Conservation (phyloP, 2,329 filamentous ascomycete species). For the Colletotrichum tropicicola region DNA sequence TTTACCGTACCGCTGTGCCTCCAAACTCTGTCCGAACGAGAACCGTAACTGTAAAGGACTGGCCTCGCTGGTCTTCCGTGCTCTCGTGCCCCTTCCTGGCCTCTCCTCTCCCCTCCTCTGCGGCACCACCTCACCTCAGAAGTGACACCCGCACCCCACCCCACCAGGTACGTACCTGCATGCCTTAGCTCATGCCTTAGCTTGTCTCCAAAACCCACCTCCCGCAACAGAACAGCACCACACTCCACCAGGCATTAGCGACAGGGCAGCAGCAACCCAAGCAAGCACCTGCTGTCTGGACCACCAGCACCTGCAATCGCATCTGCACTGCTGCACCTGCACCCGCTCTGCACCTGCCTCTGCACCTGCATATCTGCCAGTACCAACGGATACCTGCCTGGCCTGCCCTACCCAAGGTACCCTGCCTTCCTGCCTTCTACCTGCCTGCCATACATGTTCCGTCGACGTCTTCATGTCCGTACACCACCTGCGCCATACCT, state of each 20-base stretch:
- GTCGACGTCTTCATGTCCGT: too few species aligned
- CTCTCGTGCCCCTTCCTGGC: not conserved
- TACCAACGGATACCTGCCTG: too few species aligned
- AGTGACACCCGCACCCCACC: not conserved
- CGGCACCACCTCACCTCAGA: not conserved
- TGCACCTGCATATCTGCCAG: slow-evolving; percentile 8
- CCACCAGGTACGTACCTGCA: slow-evolving; percentile 21
- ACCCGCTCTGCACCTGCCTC: not conserved
- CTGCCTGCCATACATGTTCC: too few species aligned
- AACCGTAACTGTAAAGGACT: too few species aligned
- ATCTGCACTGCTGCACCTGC: not conserved
- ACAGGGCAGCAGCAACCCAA: not conserved
- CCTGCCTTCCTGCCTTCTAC: not conserved
- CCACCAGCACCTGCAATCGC: not conserved
- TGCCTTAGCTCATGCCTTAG: slow-evolving; percentile 19
- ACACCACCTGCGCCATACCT: too few species aligned
- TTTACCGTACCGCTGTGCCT: too few species aligned
- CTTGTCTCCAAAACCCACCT: slow-evolving; percentile 25
- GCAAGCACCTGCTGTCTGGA: too few species aligned
- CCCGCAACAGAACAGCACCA: slow-evolving; percentile 24
- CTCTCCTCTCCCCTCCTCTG: not conserved
- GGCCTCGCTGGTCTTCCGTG: too few species aligned
- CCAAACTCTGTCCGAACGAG: too few species aligned
- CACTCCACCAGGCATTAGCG: not conserved
- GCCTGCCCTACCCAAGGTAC: not conserved